These are phyloP conservation scores for Monosporascus sp. DNA, from an alignment of 2,329 filamentous ascomycete species.

Conservation along the genomic window DNA sequence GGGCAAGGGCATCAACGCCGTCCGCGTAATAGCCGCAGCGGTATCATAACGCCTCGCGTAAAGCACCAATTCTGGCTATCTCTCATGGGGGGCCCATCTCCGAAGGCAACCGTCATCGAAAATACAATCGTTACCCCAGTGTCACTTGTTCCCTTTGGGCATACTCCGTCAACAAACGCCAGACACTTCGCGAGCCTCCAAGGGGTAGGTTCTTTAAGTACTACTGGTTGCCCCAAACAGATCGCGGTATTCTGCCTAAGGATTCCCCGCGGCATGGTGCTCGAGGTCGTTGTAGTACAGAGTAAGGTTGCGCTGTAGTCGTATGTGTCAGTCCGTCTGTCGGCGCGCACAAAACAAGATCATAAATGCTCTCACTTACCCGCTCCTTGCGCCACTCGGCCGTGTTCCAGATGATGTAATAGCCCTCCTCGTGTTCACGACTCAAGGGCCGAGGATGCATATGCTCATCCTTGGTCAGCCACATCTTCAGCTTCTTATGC, in stretches of 20 bases:
- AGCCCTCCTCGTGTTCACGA: conserved; percentile 57
- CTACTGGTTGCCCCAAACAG: not conserved
- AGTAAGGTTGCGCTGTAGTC: conserved; percentile 51
- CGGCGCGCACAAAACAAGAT: not conserved
- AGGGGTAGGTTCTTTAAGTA: not conserved
- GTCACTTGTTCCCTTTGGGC: conserved; percentile 13
- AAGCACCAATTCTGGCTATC: too few species aligned
- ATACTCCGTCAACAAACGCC: conserved; percentile 22
- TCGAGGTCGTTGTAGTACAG: conserved; percentile 60
- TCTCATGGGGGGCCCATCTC: too few species aligned
- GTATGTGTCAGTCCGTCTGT: not conserved
- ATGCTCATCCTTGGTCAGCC: conserved; percentile 64
- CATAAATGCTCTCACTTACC: conserved; percentile 36
- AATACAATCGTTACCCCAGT: conserved; percentile 9
- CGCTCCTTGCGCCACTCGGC: conserved; percentile 58
- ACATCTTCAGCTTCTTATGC: conserved; percentile 62
- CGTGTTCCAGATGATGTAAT: conserved; percentile 63
- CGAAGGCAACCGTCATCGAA: not conserved
- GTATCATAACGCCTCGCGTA: too few species aligned
- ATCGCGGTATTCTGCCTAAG: conserved; percentile 6
- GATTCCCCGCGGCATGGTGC: conserved; percentile 27
- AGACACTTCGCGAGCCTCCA: conserved; percentile 6
- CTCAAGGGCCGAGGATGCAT: conserved; percentile 59
- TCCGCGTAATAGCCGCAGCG: not conserved
- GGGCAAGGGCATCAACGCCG: not conserved